phyloP scores from a whole-genome alignment of 345 rosid genomes.

The Rhizophora apiculata region DNA sequence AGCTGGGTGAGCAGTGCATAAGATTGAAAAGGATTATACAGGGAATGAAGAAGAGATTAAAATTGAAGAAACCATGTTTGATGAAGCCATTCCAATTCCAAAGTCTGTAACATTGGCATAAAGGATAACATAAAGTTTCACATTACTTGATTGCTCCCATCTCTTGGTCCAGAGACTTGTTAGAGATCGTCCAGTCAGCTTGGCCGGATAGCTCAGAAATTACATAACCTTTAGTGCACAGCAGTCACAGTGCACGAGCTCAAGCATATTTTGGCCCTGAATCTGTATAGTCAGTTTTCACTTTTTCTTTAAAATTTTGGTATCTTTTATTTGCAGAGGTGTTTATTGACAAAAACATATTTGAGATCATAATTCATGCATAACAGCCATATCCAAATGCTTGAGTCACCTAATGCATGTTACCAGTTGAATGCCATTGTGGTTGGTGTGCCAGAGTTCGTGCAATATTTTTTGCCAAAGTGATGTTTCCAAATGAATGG shows the following conservation, averaged over 20 bases:
- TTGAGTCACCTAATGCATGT: no score
- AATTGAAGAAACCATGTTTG: slow-evolving; percentile 85
- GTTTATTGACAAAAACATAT: no score
- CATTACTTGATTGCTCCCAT: slow-evolving; percentile 64
- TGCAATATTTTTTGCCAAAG: no score
- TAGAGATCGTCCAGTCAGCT: slow-evolving; percentile 76
- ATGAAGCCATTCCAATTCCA: slow-evolving; percentile 53
- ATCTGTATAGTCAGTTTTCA: slow-evolving; percentile 43
- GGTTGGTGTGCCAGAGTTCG: no score
- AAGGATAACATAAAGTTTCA: slow-evolving; percentile 50
- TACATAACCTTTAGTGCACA: slow-evolving; percentile 47
- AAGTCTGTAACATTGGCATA: slow-evolving; percentile 23
- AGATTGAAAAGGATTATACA: no score
- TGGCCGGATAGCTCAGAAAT: slow-evolving; percentile 74
- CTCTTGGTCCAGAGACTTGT: slow-evolving; percentile 46
- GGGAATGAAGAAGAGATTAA: slow-evolving; percentile 62
- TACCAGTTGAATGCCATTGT: no score
- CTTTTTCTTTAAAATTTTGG: background rate
- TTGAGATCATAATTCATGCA: no score
- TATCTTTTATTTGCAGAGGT: no score
- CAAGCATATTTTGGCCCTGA: slow-evolving; percentile 56
- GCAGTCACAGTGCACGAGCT: slow-evolving; percentile 19
- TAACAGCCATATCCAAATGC: no score
- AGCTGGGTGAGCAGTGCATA: no score
- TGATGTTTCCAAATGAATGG: no score